Evolutionary conservation across 2,329 filamentous ascomycete genomes (phyloP), one percentile per base, ranked within the genome.

Genomic region (Nemania serpens): DNA sequence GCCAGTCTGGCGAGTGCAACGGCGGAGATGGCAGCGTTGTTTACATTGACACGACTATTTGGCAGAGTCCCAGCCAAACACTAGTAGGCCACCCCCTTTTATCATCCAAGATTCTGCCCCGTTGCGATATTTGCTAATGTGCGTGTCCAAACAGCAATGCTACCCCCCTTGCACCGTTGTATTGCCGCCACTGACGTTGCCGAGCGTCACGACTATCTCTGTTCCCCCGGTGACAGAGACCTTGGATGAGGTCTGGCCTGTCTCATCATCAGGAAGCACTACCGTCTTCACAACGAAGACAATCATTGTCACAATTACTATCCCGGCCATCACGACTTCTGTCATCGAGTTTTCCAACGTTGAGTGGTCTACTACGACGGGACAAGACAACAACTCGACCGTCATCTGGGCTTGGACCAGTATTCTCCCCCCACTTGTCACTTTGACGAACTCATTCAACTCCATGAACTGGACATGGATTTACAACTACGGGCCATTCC

Each of bases 121-220:
- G 43, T 46, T 46, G 43, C 43, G 43, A 46, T 46, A 46, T 46
- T 46, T 46, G 43, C 43, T 46, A 46, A 46, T 12, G 20, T 46
- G 43, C 43, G 11, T 46, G 43, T 46, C 43, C 43, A 18, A 46
- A 46, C 11, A 46, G 25, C 55, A 58, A 12, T 63, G 57, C 42
- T 50, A 58, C 34, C 57, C 57, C 18, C 61, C 57, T 13, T 63
- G 57, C 29, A 63, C 57, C 9, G 48, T 60, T n/a, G 54, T 63
- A n/a, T 37, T 63, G 20, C 61, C 61, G 12, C 57, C 61, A 7
- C 49, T 59, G 2, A 20, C 54, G 42, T 51, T 59, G 25, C 52
- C 61, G 10, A 46, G 56, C 7, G 33, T 42, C 10, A 57, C 49
- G 15, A 63, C 56, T 10, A 59, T 59, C 22, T 48, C 52, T 4